Base-by-base conservation (phyloP, 805 yeast species). In the Diddensiella santjacobensis region DNA sequence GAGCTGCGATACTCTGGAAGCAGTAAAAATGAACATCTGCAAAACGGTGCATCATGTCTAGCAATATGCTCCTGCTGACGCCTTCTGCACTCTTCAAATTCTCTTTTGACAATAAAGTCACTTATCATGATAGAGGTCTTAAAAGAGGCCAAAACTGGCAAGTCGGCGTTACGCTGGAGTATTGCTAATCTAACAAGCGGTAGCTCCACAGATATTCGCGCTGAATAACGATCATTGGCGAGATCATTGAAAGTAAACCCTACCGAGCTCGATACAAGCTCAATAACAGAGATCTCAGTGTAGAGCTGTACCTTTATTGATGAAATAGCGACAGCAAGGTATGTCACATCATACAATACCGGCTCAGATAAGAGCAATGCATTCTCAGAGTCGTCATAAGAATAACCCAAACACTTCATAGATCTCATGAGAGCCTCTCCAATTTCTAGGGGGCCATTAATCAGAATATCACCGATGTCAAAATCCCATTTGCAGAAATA, bases 401-500 rank as follows among this genome's bases (percentile, higher is more conserved):
- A 83, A 58, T 81, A 80, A 0, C 66, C 80, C 45, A 87, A 69
- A 15, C 79, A 78, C 1, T 62, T 50, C 1, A 76, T 53, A 0
- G 82, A 68, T 2, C 8, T 63, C 43, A 8, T 77, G 1, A 51
- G 41, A 1, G 48, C 50, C 18, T 49, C 52, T 17, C 44, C 53
- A 10, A 84, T 58, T 31, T 69, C 67, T 0, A 81, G 70, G 6
- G 73, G 67, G 1, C 86, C 77, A 48, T 79, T 74, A 10, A 87
- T 65, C 1, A 57, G 48, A 3, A 89, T 67, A 3, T 69, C 71
- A 6, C 90, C 95, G 1, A 84, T 61, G 22, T 76, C 78, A 56
- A 93, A 79, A 50, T 84, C 90, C 99, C 99, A 93, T 51, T 86
- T 83, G 59, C 96, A 89, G 54, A 78, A 80, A 61, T 87, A 93